phyloP scores from a whole-genome alignment of 1,284 basidiomycete genomes.

The Bjerkandera adusta region DNA sequence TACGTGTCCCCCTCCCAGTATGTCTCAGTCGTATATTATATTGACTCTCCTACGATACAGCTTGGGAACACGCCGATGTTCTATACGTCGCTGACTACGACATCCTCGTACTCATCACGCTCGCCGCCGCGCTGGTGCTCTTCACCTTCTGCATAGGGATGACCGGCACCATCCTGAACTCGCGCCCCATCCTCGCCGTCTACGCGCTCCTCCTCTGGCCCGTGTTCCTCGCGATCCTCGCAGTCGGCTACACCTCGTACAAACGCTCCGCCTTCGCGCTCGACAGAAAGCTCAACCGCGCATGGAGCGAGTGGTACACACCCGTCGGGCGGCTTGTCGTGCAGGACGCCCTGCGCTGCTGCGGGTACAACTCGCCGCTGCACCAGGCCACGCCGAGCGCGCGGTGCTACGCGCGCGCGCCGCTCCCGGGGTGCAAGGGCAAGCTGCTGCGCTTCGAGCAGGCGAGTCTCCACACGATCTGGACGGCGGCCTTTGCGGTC shows the following conservation, averaged over 20 bases:
- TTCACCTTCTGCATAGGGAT: constrained; percentile 66
- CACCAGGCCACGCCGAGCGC: constrained; percentile 62
- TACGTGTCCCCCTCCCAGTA: constrained; percentile 28
- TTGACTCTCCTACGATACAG: constrained; percentile 26
- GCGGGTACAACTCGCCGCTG: constrained; percentile 67
- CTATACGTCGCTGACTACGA: constrained; percentile 55
- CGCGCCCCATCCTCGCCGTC: constrained; percentile 68
- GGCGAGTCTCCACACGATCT: constrained; percentile 50
- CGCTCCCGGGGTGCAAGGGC: constrained; percentile 71
- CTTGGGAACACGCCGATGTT: constrained; percentile 50
- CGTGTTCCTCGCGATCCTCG: constrained; percentile 58
- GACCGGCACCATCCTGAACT: constrained; percentile 70
- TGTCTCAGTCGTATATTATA: constrained; percentile 6
- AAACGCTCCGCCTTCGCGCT: constrained; percentile 69
- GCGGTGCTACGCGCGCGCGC: constrained; percentile 65
- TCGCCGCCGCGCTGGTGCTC: constrained; percentile 54
- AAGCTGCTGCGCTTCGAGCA: constrained; percentile 61
- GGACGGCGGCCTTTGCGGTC: constrained; percentile 61
- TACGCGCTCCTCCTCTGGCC: constrained; percentile 75
- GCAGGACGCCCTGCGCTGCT: constrained; percentile 70
- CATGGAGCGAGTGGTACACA: constrained; percentile 69
- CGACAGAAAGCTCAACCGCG: constrained; percentile 69
- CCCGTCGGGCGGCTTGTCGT: constrained; percentile 56
- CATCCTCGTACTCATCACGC: constrained; percentile 60
- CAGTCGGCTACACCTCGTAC: constrained; percentile 71